Evolutionary conservation across 2,329 filamentous ascomycete species (phyloP).

Genomic region (Monilinia aucupariae): DNA sequence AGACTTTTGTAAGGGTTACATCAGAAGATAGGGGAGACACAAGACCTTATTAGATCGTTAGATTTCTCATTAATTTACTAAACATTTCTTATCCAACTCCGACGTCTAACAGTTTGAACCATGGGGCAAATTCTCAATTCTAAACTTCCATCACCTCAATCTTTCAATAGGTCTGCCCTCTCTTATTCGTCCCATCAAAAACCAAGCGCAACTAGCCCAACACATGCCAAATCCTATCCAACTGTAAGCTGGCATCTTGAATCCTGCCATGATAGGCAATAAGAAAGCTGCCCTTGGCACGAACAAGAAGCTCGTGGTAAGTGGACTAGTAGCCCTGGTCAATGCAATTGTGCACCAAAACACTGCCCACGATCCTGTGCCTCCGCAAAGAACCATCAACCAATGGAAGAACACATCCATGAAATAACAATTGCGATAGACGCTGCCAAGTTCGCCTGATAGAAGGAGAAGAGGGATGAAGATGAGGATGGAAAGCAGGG

Average conservation of each 20-base stretch:
- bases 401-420: conserved; percentile 52
- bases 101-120: not conserved
- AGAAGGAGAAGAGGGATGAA: conserved; percentile 46
- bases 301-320: conserved; percentile 46
- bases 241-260: conserved; percentile 45
- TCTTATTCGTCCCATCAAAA: conserved; percentile 41
- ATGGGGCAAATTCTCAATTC: not conserved
- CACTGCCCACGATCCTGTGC: conserved; percentile 43
- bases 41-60: not conserved
- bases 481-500: conserved; percentile 44
- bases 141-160: conserved; percentile 19
- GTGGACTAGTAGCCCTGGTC: conserved; percentile 45
- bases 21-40: not conserved
- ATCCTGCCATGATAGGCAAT: conserved; percentile 42
- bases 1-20: not conserved
- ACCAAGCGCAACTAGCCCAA: conserved; percentile 47
- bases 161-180: conserved; percentile 32
- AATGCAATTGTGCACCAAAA: conserved; percentile 45
- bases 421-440: conserved; percentile 48
- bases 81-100: not conserved
- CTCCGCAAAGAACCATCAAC: conserved; percentile 47
- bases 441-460: conserved; percentile 44
- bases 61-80: not conserved
- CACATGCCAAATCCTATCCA: conserved; percentile 49
- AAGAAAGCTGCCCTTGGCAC: conserved; percentile 46